Conservation (phyloP, 768 basidiomycete species). For the Rhizopogon salebrosus region DNA sequence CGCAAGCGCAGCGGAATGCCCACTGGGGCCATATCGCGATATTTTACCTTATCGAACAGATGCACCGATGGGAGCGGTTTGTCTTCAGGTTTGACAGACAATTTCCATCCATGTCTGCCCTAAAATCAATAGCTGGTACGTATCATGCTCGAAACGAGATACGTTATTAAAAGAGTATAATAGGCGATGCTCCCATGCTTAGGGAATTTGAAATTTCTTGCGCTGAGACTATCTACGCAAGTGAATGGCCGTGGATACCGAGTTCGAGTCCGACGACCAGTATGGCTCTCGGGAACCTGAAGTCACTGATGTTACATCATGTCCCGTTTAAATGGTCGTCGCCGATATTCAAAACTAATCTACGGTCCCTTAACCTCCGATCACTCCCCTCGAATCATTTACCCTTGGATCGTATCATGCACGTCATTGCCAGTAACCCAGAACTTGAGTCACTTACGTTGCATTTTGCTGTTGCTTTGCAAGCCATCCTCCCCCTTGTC, state of each 20-base stretch:
- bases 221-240: slow-evolving; percentile 52
- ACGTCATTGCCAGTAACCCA: slow-evolving; percentile 57
- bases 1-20: slow-evolving; percentile 41
- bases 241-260: slow-evolving; percentile 76
- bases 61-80: slow-evolving; percentile 79
- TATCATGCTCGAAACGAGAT: slow-evolving; percentile 2
- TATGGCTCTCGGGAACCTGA: slow-evolving; percentile 41
- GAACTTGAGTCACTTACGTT: slow-evolving; percentile 51
- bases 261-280: slow-evolving; percentile 34
- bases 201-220: slow-evolving; percentile 76
- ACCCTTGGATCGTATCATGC: slow-evolving; percentile 64
- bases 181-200: slow-evolving; percentile 70
- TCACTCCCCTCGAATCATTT: slow-evolving; percentile 59
- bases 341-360: slow-evolving; percentile 57
- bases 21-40: slow-evolving; percentile 82
- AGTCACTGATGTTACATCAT: slow-evolving; percentile 60
- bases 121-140: slow-evolving; percentile 69
- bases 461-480: slow-evolving; percentile 56
- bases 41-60: slow-evolving; percentile 73
- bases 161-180: slow-evolving; percentile 2
- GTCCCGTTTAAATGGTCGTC: slow-evolving; percentile 77
- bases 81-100: slow-evolving; percentile 76
- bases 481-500: slow-evolving; percentile 57
- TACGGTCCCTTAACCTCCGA: slow-evolving; percentile 57
- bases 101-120: slow-evolving; percentile 66